Conservation (phyloP, 768 basidiomycete species). For the Pleurotus cornucopiae region DNA sequence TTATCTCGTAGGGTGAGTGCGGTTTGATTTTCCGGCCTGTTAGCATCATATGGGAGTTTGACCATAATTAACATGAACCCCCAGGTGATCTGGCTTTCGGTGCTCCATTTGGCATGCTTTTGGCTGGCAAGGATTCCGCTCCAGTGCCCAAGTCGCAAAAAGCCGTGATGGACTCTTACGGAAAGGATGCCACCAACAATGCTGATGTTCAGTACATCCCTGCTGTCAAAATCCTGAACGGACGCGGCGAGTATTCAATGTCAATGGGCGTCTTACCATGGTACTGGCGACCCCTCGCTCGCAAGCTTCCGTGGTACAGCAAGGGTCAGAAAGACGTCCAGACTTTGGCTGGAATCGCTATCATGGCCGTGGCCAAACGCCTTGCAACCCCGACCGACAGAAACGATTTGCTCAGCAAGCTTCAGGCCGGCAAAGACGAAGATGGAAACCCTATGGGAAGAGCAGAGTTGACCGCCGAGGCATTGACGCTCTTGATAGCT, state of each 20-base stretch:
- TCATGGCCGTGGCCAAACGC: conserved; percentile 77
- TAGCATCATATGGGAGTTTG: neutral
- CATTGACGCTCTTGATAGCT: conserved; percentile 80
- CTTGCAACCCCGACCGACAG: conserved; percentile 59
- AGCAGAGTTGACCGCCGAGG: conserved; percentile 86
- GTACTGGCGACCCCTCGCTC: conserved; percentile 62
- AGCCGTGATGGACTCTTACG: conserved; percentile 53
- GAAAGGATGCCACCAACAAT: conserved; percentile 30
- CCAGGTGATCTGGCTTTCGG: conserved; percentile 74
- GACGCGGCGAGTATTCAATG: conserved; percentile 83
- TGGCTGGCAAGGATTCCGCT: conserved; percentile 67
- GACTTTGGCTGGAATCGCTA: conserved; percentile 73
- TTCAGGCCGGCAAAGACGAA: conserved; percentile 75
- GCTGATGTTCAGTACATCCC: conserved; percentile 60
- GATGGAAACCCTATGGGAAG: conserved; percentile 77
- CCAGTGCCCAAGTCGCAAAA: conserved; percentile 57
- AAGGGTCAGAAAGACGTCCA: conserved; percentile 63
- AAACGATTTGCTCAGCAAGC: conserved; percentile 75
- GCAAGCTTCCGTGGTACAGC: conserved; percentile 71
- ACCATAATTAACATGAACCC: neutral
- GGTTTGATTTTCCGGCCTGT: neutral
- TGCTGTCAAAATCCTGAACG: conserved; percentile 82
- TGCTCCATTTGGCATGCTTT: conserved; percentile 84
- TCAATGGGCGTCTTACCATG: conserved; percentile 77
- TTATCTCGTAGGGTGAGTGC: neutral